phyloP scores from a whole-genome alignment of 306 rosid species.

The Prunus mume region DNA sequence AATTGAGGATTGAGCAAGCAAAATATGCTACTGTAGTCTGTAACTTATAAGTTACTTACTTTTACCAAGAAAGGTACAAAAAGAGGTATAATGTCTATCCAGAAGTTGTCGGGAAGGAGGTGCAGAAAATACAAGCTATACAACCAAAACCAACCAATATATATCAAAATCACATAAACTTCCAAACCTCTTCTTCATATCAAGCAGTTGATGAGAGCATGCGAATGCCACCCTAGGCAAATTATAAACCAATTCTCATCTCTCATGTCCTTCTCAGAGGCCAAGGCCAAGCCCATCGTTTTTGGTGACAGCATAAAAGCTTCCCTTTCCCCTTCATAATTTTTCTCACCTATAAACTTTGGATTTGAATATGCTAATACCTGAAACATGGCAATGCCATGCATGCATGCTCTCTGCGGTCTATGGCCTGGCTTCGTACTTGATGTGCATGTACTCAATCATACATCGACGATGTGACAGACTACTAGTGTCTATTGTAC shows the following conservation, averaged over 20 bases:
- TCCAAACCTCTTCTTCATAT: not conserved
- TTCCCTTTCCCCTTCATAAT: not conserved
- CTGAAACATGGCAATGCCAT: too few species aligned
- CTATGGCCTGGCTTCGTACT: too few species aligned
- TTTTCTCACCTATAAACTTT: too few species aligned
- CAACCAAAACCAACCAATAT: not conserved
- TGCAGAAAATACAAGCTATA: not conserved
- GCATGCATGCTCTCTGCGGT: too few species aligned
- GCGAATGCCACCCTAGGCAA: not conserved
- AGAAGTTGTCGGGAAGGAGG: not conserved
- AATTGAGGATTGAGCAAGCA: not conserved
- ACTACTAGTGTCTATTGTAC: too few species aligned
- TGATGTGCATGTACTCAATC: too few species aligned
- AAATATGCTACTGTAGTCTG: not conserved
- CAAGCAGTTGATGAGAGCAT: not conserved
- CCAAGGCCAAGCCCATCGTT: not conserved
- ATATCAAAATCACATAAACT: not conserved
- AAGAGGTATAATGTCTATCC: not conserved
- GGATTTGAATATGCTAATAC: too few species aligned
- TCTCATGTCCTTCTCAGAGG: not conserved
- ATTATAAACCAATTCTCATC: not conserved
- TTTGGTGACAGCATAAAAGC: not conserved
- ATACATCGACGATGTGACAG: too few species aligned
- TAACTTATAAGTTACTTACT: not conserved
- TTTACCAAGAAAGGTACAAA: not conserved